Conservation (phyloP, 495 filamentous ascomycete genomes). For the Clavariopsis aquatica region DNA sequence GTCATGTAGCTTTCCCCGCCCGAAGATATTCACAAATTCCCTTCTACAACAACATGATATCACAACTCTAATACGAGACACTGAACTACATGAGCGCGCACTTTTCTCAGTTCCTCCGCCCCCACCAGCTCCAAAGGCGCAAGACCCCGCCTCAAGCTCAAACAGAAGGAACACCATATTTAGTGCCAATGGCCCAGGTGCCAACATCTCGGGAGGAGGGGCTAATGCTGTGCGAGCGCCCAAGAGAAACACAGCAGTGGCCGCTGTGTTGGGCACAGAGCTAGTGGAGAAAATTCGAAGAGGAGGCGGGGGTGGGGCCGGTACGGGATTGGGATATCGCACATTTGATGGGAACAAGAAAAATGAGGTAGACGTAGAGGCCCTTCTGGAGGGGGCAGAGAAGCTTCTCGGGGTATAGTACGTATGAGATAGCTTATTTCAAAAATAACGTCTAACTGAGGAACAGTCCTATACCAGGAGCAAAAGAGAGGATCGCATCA, state of each 20-base stretch:
- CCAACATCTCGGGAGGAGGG: conserved; percentile 52
- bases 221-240: conserved; percentile 58
- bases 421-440: conserved; percentile 30
- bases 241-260: conserved; percentile 79
- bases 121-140: conserved; percentile 48
- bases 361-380: conserved; percentile 81
- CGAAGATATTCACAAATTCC: conserved; percentile 96
- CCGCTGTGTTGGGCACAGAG: conserved; percentile 82
- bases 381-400: conserved; percentile 83
- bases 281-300: conserved; percentile 79
- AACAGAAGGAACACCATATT: conserved; percentile 54
- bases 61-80: conserved; percentile 90
- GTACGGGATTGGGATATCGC: conserved; percentile 42
- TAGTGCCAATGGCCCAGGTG: conserved; percentile 45
- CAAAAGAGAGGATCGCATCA: conserved; percentile 71
- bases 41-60: conserved; percentile 86
- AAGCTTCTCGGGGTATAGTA: conserved; percentile 88
- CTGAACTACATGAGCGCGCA: conserved; percentile 90
- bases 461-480: conserved; percentile 73
- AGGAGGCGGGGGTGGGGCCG: conserved; percentile 51
- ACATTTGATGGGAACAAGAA: conserved; percentile 45
- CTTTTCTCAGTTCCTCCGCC: conserved; percentile 86
- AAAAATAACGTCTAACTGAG: conserved; percentile 2
- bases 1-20: conserved; percentile 66
- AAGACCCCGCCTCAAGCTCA: conserved; percentile 47